Conservation (phyloP, 1,139 yeast species). For the Lodderomyces margitis region DNA sequence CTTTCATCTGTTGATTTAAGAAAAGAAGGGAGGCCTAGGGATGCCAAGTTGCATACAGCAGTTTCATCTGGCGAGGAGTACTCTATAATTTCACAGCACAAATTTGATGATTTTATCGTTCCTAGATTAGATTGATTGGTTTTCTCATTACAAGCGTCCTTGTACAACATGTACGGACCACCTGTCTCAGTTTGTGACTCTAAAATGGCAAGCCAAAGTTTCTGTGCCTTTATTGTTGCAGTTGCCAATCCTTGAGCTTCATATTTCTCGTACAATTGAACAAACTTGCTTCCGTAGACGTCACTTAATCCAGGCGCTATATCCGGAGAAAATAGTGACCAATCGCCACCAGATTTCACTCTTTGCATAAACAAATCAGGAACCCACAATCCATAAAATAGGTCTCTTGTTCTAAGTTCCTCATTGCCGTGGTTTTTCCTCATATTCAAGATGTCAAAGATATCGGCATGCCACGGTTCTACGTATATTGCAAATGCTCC, state of each 20-base stretch:
- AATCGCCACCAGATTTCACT: slow-evolving; percentile 46
- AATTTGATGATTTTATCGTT: slow-evolving; percentile 53
- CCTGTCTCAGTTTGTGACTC: slow-evolving; percentile 62
- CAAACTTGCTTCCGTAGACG: slow-evolving; percentile 50
- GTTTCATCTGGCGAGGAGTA: slow-evolving; percentile 55
- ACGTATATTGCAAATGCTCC: slow-evolving; percentile 62
- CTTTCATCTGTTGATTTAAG: slow-evolving; percentile 26
- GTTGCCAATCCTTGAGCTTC: slow-evolving; percentile 43
- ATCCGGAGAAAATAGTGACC: slow-evolving; percentile 59
- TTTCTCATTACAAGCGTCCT: slow-evolving; percentile 54
- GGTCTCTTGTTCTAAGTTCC: slow-evolving; percentile 54
- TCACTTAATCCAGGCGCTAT: slow-evolving; percentile 52
- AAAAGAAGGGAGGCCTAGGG: slow-evolving; percentile 51
- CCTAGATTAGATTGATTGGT: slow-evolving; percentile 58
- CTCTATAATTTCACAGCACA: slow-evolving; percentile 59
- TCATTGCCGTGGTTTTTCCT: slow-evolving; percentile 59
- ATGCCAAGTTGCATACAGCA: slow-evolving; percentile 57
- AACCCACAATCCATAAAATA: slow-evolving; percentile 59
- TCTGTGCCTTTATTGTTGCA: slow-evolving; percentile 46
- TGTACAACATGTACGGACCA: slow-evolving; percentile 56
- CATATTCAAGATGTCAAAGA: slow-evolving; percentile 50
- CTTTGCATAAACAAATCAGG: slow-evolving; percentile 59
- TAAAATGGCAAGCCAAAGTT: slow-evolving; percentile 51
- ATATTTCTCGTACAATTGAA: slow-evolving; percentile 41
- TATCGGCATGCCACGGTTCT: slow-evolving; percentile 63